These are phyloP conservation scores for Coemansia sp. DNA, from an alignment of 192 early-diverging fungal genomes.

Conservation along the genomic window DNA sequence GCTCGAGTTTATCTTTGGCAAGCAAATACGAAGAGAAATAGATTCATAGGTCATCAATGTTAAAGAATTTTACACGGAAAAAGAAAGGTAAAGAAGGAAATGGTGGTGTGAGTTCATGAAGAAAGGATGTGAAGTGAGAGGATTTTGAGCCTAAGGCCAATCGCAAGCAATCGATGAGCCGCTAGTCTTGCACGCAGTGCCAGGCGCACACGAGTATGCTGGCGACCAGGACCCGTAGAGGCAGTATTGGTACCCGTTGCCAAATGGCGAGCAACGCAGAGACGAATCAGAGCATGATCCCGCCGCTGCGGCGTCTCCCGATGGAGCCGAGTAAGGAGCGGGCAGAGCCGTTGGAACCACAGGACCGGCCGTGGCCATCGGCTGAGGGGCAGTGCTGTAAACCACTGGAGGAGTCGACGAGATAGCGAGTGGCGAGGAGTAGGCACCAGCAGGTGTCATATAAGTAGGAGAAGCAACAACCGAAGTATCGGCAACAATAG, in stretches of 20 bases:
- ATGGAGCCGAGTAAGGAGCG: neutral
- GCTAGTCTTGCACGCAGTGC: slow-evolving; percentile 17
- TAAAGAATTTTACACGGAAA: slow-evolving; percentile 1
- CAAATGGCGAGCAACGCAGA: slow-evolving; percentile 10
- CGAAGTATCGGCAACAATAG: neutral
- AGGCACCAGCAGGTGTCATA: neutral
- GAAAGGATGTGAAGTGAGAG: neutral
- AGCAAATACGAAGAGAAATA: neutral
- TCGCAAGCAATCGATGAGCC: slow-evolving; percentile 17
- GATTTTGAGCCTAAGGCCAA: slow-evolving; percentile 6
- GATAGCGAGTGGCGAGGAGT: neutral
- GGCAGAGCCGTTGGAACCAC: neutral
- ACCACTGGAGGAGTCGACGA: neutral
- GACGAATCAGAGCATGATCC: neutral
- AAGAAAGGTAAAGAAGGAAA: neutral
- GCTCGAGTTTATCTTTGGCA: slow-evolving; percentile 61
- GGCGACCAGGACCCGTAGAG: slow-evolving; percentile 14
- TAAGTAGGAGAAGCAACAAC: neutral
- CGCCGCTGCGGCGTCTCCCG: neutral
- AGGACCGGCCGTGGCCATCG: neutral
- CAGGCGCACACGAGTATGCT: slow-evolving; percentile 6
- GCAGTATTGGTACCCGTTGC: slow-evolving; percentile 23
- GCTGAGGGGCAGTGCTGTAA: neutral
- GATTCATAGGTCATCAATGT: neutral
- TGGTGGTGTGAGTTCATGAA: neutral